phyloP scores from a whole-genome alignment of 2,329 filamentous ascomycete species.

The Magnaporthiopsis poae region DNA sequence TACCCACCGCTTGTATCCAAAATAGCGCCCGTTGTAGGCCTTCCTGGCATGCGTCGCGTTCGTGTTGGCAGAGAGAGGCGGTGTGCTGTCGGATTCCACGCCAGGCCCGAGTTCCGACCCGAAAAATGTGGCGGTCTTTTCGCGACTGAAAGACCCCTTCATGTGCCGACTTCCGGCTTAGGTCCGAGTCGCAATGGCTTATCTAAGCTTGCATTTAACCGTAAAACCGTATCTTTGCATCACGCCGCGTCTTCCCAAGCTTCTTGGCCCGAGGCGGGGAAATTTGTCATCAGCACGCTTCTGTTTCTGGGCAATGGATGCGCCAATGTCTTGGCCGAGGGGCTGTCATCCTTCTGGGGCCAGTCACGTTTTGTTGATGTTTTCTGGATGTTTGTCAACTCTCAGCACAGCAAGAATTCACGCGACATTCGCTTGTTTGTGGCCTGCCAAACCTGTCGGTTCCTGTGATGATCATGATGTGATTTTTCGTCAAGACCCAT shows the following conservation, averaged over 20 bases:
- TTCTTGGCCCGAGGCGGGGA: neutral
- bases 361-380: neutral
- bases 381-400: no score
- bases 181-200: neutral
- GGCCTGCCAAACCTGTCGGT: no score
- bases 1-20: neutral
- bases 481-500: neutral
- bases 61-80: neutral
- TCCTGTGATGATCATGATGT: neutral
- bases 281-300: neutral
- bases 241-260: neutral
- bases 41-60: no score
- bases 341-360: neutral
- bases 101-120: neutral
- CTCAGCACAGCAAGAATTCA: neutral
- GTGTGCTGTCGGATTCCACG: neutral
- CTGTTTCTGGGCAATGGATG: neutral
- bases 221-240: neutral
- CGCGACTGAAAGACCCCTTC: neutral
- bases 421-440: neutral
- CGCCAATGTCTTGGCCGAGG: neutral
- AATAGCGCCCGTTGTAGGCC: neutral
- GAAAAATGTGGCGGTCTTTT: no score
- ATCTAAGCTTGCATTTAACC: neutral
- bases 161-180: neutral